Base-by-base conservation (phyloP, 2,329 filamentous ascomycete genomes). In the Davidsoniella virescens region DNA sequence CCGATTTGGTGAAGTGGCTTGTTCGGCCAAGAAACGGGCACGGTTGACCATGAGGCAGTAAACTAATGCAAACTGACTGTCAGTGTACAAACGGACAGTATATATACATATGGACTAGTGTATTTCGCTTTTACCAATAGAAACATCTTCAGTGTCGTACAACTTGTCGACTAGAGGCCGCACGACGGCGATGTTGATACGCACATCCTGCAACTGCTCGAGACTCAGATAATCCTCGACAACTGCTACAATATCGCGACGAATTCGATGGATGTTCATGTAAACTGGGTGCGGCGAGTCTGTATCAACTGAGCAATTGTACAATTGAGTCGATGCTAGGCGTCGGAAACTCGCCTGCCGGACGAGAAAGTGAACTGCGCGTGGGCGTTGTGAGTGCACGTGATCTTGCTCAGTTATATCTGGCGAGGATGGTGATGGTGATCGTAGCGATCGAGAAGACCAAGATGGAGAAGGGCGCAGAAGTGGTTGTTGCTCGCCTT, bases 11-110 rank as follows among this genome's bases (percentile, higher is more conserved):
- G 84, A 74, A 58, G 82, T 80, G 9, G 78, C 72, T 61, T 92
- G 84, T 62, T 92, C 84, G 50, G 82, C 74, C 20, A 88, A 69
- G 58, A 92, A 92, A 59, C 87, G 82, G 33, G 79, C 77, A 12
- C 84, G 75, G 59, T 93, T 92, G 56, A 92, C 84, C 18, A 93
- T 72, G 54, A 93, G 67, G 61, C 84, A 90, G 62, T 90, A 92
- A 9, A 92, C 83, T 43, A 14, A 33, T 33, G 16, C 44, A 33
- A 7, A 16, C 10, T n/a, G 17, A 20, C 80, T 17, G 14, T 36
- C 12, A 38, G 39, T 49, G 42, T 36, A n/a, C 6, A 49, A 16
- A 18, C 12, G 6, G 14, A 20, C 17, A 43, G 12, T 43, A 20
- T 20, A 20, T 43, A 43, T 14, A 23, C 7, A 23, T 14, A 20